Conservation (phyloP, 345 rosid genomes). For the Citrus glauca region DNA sequence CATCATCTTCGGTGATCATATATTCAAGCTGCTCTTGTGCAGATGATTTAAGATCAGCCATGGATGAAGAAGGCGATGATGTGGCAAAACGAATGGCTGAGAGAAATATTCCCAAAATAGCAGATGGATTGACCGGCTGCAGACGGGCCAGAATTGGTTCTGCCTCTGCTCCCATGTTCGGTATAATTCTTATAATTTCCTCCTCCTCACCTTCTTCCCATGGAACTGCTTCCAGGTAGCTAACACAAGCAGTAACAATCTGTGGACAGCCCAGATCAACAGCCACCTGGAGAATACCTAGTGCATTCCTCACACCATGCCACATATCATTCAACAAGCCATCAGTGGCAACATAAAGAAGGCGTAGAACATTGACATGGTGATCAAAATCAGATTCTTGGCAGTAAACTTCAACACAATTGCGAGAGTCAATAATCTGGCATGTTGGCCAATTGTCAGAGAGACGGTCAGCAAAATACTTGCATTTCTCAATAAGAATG, state of each 20-base stretch:
- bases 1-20: constrained; percentile 91
- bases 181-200: constrained; percentile 66
- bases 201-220: constrained; percentile 98
- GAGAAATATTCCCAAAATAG: constrained; percentile 49
- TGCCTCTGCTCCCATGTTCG: constrained; percentile 60
- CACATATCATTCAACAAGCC: constrained; percentile 49
- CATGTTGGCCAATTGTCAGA: constrained; percentile 92
- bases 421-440: constrained; percentile 87
- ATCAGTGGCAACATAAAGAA: constrained; percentile 53
- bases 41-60: constrained; percentile 58
- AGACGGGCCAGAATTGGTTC: constrained; percentile 74
- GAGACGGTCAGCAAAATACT: constrained; percentile 82
- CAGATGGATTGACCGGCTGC: constrained; percentile 61
- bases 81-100: constrained; percentile 67
- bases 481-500: constrained; percentile 63
- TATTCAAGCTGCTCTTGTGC: constrained; percentile 89
- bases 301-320: constrained; percentile 76
- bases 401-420: constrained; percentile 82
- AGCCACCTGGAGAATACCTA: constrained; percentile 75
- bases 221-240: constrained; percentile 91
- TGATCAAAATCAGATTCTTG: constrained; percentile 70
- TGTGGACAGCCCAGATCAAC: constrained; percentile 59
- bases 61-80: constrained; percentile 47
- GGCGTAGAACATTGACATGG: constrained; percentile 69
- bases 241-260: constrained; percentile 60